phyloP scores from a whole-genome alignment of 2,329 filamentous ascomycete species.

The Aspergillus brasiliensis region DNA sequence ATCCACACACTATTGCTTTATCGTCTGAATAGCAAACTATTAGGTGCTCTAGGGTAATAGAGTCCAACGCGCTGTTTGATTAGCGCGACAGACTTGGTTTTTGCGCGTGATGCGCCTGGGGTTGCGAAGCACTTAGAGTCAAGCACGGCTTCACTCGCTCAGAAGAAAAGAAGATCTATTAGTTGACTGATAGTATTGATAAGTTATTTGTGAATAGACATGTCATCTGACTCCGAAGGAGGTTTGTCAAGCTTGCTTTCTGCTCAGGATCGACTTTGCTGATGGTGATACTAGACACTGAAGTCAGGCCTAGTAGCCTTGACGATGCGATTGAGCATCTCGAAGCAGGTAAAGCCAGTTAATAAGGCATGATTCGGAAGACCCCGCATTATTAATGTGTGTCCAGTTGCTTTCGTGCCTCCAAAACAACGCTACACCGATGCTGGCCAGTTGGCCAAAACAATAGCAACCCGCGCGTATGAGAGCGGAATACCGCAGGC shows the following conservation, averaged over 20 bases:
- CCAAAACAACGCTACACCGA: constrained; percentile 66
- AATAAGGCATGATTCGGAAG: too few species aligned
- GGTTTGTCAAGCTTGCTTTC: constrained; percentile 15
- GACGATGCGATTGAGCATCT: constrained; percentile 39
- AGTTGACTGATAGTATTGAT: background rate
- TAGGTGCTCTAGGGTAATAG: background rate
- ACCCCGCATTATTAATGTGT: background rate
- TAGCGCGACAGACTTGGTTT: constrained; percentile 13
- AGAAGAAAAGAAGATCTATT: background rate
- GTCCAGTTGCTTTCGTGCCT: constrained; percentile 48
- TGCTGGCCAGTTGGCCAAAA: constrained; percentile 66
- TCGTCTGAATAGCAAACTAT: background rate
- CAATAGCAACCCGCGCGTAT: constrained; percentile 64
- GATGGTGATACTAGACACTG: constrained; percentile 11
- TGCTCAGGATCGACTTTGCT: background rate
- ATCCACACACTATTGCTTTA: background rate
- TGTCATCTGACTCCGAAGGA: constrained; percentile 23
- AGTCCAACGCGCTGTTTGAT: background rate
- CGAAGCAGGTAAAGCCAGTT: constrained; percentile 37
- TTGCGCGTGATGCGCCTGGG: background rate
- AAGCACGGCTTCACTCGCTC: background rate
- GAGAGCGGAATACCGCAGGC: constrained; percentile 66
- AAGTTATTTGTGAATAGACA: background rate
- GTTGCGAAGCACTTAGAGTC: background rate
- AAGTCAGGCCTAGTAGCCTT: constrained; percentile 27